Conservation (phyloP, 495 filamentous ascomycete genomes). For the Clohesyomyces aquaticus region DNA sequence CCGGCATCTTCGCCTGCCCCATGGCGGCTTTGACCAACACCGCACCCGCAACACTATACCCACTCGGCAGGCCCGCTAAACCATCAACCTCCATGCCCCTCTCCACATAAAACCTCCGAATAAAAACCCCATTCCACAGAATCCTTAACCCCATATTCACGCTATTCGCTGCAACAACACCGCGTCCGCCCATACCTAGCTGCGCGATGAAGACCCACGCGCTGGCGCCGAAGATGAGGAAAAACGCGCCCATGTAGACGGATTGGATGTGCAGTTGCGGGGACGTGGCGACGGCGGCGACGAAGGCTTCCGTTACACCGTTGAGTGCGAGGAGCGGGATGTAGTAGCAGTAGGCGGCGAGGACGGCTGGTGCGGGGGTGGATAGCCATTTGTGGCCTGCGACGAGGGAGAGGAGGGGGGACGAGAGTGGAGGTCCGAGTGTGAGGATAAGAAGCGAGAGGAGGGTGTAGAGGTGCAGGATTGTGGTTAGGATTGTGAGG, state of each 20-base stretch:
- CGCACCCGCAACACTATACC: conserved; percentile 28
- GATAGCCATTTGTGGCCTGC: conserved; percentile 74
- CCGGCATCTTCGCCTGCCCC: too few species aligned
- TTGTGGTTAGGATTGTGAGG: conserved; percentile 51
- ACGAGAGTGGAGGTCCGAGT: conserved; percentile 72
- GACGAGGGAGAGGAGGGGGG: conserved; percentile 69
- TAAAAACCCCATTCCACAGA: conserved; percentile 75
- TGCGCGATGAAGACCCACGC: conserved; percentile 72
- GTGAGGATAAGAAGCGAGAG: conserved; percentile 67
- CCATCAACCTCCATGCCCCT: conserved; percentile 3
- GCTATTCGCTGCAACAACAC: conserved; percentile 80
- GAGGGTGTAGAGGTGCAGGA: conserved; percentile 67
- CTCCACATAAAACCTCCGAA: conserved; percentile 61
- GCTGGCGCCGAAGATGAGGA: conserved; percentile 67
- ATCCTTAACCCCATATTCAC: conserved; percentile 86
- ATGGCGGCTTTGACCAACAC: too few species aligned
- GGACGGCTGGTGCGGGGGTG: conserved; percentile 65
- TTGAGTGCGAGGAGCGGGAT: conserved; percentile 92
- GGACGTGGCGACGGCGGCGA: conserved; percentile 76
- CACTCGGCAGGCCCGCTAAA: not conserved
- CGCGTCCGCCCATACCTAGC: conserved; percentile 69
- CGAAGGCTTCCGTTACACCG: conserved; percentile 89
- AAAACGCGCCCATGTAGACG: conserved; percentile 80
- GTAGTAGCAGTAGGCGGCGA: conserved; percentile 85
- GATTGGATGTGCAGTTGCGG: conserved; percentile 73